Percentiles rank a stretch among this genome's conserved stretches.
Evolutionary conservation across 352 stramenopile species (phyloP).

Genomic region (Blastocystis sp.): DNA sequence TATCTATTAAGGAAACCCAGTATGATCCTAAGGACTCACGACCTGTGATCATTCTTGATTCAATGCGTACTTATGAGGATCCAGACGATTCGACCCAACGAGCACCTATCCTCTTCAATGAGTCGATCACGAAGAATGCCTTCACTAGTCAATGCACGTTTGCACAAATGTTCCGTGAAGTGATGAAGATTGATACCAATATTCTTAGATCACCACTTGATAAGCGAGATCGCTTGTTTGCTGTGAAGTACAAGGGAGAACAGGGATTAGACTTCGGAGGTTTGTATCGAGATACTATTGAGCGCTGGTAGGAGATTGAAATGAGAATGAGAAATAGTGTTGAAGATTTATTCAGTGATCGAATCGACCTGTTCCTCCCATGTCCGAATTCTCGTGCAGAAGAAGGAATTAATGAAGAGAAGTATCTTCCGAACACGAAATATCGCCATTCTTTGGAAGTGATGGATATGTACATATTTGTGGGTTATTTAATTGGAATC

Average conservation of each 20-base stretch:
- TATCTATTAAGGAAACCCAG: slow-evolving; percentile 63
- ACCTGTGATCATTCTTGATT: slow-evolving; percentile 60
- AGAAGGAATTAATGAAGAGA: slow-evolving; percentile 81
- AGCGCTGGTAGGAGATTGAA: slow-evolving; percentile 50
- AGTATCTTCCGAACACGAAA: slow-evolving; percentile 83
- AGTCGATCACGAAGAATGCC: slow-evolving; percentile 55
- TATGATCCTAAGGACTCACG: slow-evolving; percentile 61
- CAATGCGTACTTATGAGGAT: slow-evolving; percentile 53
- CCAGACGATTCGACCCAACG: slow-evolving; percentile 49
- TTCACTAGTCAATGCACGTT: slow-evolving; percentile 83
- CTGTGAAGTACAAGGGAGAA: slow-evolving; percentile 74
- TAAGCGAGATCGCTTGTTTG: slow-evolving; percentile 73
- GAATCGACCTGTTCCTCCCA: slow-evolving; percentile 79
- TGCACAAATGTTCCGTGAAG: slow-evolving; percentile 84
- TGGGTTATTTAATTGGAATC: slow-evolving; percentile 86
- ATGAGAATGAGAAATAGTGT: slow-evolving; percentile 70
- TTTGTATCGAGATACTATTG: slow-evolving; percentile 76
- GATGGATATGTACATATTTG: slow-evolving; percentile 79
- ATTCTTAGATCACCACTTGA: slow-evolving; percentile 77
- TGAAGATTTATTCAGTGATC: slow-evolving; percentile 74
- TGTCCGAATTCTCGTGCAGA: slow-evolving; percentile 84
- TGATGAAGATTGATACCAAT: slow-evolving; percentile 80
- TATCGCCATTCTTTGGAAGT: slow-evolving; percentile 69
- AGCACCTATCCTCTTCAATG: slow-evolving; percentile 66
- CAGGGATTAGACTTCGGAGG: slow-evolving; percentile 74